Evolutionary conservation across 1,284 basidiomycete species (phyloP).

Genomic region (Apiotrichum gamsii): DNA sequence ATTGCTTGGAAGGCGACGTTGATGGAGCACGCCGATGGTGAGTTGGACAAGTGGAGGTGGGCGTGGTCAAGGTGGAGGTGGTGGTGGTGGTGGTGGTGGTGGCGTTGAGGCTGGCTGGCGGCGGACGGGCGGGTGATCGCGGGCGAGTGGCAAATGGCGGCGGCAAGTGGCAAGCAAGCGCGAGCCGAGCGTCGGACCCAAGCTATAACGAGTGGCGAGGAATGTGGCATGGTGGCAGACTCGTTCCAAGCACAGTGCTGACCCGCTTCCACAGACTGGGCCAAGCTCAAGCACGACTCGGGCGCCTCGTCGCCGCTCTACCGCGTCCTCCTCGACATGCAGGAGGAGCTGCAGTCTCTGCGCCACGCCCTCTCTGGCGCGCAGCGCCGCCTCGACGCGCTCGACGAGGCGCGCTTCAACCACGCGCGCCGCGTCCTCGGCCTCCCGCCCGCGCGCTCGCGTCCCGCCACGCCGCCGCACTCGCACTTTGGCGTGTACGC

Average conservation of each 20-base stretch:
- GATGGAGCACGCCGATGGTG: constrained; percentile 14
- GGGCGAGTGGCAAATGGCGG: too few relatives aligned
- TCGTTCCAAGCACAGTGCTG: too few relatives aligned
- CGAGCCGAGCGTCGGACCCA: too few relatives aligned
- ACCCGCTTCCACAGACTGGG: constrained; percentile 16
- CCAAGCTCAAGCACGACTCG: constrained; percentile 2
- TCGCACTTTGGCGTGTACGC: not conserved
- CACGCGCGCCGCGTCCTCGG: constrained; percentile 15
- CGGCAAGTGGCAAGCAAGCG: too few relatives aligned
- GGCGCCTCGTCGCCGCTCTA: constrained; percentile 11
- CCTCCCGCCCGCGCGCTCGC: constrained; percentile 9
- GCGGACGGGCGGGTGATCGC: too few relatives aligned
- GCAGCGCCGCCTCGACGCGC: constrained; percentile 7
- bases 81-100: too few relatives aligned
- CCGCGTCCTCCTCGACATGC: constrained; percentile 17
- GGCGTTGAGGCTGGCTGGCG: too few relatives aligned
- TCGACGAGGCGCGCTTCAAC: constrained; percentile 19
- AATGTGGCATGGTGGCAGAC: too few relatives aligned
- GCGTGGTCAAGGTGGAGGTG: too few relatives aligned
- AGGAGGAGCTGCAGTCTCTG: constrained; percentile 17
- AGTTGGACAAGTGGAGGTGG: not conserved
- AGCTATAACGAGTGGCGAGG: too few relatives aligned
- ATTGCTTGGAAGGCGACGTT: constrained; percentile 7
- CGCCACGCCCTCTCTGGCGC: constrained; percentile 10
- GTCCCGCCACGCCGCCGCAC: not conserved